Evolutionary conservation across 2,329 filamentous ascomycete species (phyloP).

Genomic region (Aspergillus spinulosporus): DNA sequence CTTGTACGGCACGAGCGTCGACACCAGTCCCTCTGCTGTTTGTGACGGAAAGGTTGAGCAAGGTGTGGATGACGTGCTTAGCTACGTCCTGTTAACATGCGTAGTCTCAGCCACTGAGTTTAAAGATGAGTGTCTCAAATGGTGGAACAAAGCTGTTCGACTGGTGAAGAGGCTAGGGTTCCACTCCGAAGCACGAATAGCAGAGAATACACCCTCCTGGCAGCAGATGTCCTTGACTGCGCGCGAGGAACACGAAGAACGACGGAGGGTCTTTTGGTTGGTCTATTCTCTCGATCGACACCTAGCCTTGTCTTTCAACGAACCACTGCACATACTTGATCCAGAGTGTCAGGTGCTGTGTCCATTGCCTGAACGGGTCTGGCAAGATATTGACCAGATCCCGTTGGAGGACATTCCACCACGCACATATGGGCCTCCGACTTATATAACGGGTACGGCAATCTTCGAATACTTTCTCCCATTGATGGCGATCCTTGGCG

Average conservation of each 20-base stretch:
- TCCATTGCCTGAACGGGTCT: constrained; percentile 45
- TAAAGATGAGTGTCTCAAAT: constrained; percentile 52
- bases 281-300: constrained; percentile 52
- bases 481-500: constrained; percentile 51
- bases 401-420: constrained; percentile 34
- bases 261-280: constrained; percentile 52
- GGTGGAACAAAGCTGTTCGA: constrained; percentile 49
- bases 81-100: constrained; percentile 48
- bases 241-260: constrained; percentile 39
- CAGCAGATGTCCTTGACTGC: not conserved
- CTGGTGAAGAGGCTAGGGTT: constrained; percentile 31
- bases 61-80: constrained; percentile 46
- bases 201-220: not conserved
- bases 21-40: not conserved
- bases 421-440: constrained; percentile 40
- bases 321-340: constrained; percentile 48
- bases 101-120: constrained; percentile 52
- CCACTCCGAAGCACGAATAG: constrained; percentile 9
- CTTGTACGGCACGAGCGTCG: too few species aligned
- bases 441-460: constrained; percentile 41
- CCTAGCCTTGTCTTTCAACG: constrained; percentile 51
- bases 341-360: constrained; percentile 42
- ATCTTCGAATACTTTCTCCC: constrained; percentile 56
- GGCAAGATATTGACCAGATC: constrained; percentile 43
- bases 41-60: not conserved